phyloP scores from a whole-genome alignment of 768 basidiomycete genomes.

The Rhodotorula sphaerocarpa region DNA sequence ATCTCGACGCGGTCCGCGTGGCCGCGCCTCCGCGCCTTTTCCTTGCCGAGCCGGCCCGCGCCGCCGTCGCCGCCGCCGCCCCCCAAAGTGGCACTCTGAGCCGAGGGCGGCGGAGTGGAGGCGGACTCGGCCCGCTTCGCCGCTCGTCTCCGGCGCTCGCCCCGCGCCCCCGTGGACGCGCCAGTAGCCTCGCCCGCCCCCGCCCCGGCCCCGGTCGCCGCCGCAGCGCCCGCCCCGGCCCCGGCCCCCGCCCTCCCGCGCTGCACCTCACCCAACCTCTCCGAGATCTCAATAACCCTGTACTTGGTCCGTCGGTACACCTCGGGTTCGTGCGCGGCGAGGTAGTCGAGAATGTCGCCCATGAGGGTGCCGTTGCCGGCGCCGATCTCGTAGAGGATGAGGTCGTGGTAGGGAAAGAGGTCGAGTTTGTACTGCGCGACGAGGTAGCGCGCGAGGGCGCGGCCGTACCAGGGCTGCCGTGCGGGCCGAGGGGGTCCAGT shows the following conservation, averaged over 20 bases:
- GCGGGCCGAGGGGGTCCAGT: no score
- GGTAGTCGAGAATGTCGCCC: constrained; percentile 70
- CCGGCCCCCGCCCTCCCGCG: constrained; percentile 39
- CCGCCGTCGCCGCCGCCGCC: constrained; percentile 10
- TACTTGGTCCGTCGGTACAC: constrained; percentile 89
- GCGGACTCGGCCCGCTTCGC: no score
- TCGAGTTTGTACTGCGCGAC: constrained; percentile 57
- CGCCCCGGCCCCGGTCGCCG: constrained; percentile 18
- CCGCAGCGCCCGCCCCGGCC: constrained; percentile 36
- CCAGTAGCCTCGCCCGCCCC: constrained; percentile 1
- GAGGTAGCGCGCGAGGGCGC: constrained; percentile 78
- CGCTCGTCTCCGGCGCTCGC: no score
- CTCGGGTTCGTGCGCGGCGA: constrained; percentile 69
- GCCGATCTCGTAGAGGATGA: constrained; percentile 93
- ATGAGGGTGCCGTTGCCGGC: constrained; percentile 96
- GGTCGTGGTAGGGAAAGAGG: constrained; percentile 90
- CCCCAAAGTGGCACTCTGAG: no score
- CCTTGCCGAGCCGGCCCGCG: not conserved
- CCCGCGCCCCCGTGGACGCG: no score
- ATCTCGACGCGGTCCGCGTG: constrained; percentile 54
- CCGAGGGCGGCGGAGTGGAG: no score
- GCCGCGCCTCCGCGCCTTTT: constrained; percentile 24
- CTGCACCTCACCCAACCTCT: constrained; percentile 65
- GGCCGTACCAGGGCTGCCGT: constrained; percentile 85
- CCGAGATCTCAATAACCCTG: constrained; percentile 89